These are phyloP conservation scores for Xylaria sp. DNA, from an alignment of 2,329 filamentous ascomycete species.

Conservation along the genomic window DNA sequence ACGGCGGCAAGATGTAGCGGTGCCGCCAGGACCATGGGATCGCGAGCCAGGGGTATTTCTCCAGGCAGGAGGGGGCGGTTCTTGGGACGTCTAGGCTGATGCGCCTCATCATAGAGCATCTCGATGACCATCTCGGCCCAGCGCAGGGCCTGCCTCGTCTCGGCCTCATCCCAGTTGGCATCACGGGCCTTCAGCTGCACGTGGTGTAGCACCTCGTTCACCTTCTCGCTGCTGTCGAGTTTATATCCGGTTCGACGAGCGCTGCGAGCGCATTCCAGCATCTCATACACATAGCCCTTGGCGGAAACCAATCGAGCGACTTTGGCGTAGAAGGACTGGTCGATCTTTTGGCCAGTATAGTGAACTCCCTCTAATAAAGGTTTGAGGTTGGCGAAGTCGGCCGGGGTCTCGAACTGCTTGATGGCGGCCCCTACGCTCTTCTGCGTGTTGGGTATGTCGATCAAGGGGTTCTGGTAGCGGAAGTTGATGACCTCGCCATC, in stretches of 20 bases:
- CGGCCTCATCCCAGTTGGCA: constrained; percentile 42
- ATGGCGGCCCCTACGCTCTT: constrained; percentile 48
- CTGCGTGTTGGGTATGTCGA: constrained; percentile 50
- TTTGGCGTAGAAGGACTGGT: constrained; percentile 43
- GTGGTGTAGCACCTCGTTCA: constrained; percentile 47
- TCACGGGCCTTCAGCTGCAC: constrained; percentile 51
- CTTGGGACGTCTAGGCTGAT: constrained; percentile 37
- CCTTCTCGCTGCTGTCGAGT: constrained; percentile 49
- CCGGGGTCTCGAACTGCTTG: constrained; percentile 51
- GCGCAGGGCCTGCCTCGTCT: constrained; percentile 50
- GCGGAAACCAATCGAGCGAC: constrained; percentile 50
- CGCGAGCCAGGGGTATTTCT: constrained; percentile 44
- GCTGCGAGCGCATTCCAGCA: constrained; percentile 58
- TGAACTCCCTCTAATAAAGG: constrained; percentile 58
- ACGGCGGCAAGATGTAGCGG: constrained; percentile 52
- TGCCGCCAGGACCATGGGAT: constrained; percentile 51
- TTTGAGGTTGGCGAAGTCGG: constrained; percentile 59
- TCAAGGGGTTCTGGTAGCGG: constrained; percentile 50
- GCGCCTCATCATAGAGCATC: constrained; percentile 52
- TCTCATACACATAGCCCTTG: constrained; percentile 49
- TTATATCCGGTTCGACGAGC: constrained; percentile 53
- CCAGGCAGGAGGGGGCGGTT: constrained; percentile 25
- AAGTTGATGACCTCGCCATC: constrained; percentile 62
- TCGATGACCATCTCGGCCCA: constrained; percentile 57
- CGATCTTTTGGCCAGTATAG: constrained; percentile 49